Evolutionary conservation across 805 yeast species (phyloP).

Genomic region (Vanderwaltozyma verrucispora): DNA sequence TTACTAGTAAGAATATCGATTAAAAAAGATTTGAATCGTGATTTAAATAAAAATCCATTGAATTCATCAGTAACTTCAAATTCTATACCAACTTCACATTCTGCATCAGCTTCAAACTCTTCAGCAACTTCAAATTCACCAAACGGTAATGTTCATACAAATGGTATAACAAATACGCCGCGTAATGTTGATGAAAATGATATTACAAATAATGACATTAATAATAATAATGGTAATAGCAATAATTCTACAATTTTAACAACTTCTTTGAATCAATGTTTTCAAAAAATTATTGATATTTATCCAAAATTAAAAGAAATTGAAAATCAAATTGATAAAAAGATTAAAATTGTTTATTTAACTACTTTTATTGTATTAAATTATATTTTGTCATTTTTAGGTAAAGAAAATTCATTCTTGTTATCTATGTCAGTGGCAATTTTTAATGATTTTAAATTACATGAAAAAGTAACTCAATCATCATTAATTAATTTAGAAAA

Average conservation of each 20-base stretch:
- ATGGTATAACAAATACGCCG: too few relatives aligned
- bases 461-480: constrained; percentile 25
- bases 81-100: too few relatives aligned
- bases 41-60: constrained; percentile 2
- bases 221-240: constrained; percentile 1
- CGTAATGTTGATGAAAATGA: constrained; percentile 1
- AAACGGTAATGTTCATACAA: too few relatives aligned
- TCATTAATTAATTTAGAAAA: constrained; percentile 2
- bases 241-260: constrained; percentile 1
- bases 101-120: too few relatives aligned
- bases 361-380: constrained; percentile 37
- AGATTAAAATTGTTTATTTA: constrained; percentile 28
- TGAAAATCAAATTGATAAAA: constrained; percentile 21
- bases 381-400: constrained; percentile 48
- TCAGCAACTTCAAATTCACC: too few relatives aligned
- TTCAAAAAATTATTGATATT: constrained; percentile 23
- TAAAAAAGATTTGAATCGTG: constrained; percentile 7
- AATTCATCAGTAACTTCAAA: constrained; percentile 3
- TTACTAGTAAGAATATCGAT: constrained; percentile 22
- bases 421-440: constrained; percentile 43
- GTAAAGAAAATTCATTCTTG: constrained; percentile 49
- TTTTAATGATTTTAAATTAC: constrained; percentile 48
- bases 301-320: constrained; percentile 25
- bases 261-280: constrained; percentile 20
- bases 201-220: not conserved